Percentiles rank a stretch among this genome's conserved stretches.
Evolutionary conservation across 2,329 filamentous ascomycete species (phyloP).

Genomic region (Pestalotiopsis sp.): DNA sequence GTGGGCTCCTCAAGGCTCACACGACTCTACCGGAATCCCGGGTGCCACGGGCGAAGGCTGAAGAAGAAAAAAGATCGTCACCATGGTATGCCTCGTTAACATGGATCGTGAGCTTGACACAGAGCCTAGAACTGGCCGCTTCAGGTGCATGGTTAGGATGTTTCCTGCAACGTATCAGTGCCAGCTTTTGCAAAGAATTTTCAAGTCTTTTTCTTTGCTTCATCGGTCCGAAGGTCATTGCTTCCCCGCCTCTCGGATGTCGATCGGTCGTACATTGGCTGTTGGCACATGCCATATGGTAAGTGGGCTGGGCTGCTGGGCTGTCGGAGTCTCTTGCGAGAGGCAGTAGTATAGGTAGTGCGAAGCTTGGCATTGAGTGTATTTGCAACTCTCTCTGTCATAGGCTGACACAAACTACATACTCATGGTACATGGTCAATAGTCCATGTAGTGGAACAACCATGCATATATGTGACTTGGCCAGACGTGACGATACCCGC

Average conservation of each 20-base stretch:
- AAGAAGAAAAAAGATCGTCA: neutral
- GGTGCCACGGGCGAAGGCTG: neutral
- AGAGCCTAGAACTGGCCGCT: neutral
- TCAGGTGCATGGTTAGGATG: neutral
- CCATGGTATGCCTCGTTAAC: neutral
- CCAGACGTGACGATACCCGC: neutral
- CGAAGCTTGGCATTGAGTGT: neutral
- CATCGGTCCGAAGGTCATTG: constrained; percentile 1
- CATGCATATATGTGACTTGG: constrained; percentile 1
- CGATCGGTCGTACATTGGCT: neutral
- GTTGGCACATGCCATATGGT: no score
- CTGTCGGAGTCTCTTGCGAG: neutral
- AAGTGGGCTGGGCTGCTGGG: no score
- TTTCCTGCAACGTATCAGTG: neutral
- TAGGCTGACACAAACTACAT: neutral
- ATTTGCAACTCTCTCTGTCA: neutral
- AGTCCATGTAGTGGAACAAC: neutral
- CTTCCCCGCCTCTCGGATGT: neutral
- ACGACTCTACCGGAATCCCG: neutral
- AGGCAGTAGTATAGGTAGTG: neutral
- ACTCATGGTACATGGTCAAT: neutral
- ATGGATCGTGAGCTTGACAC: neutral
- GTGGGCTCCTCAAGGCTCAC: neutral
- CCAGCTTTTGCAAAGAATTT: neutral
- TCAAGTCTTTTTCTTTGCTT: neutral